These are phyloP conservation scores for Alternaria sp. DNA, from an alignment of 2,329 filamentous ascomycete species.

Conservation along the genomic window DNA sequence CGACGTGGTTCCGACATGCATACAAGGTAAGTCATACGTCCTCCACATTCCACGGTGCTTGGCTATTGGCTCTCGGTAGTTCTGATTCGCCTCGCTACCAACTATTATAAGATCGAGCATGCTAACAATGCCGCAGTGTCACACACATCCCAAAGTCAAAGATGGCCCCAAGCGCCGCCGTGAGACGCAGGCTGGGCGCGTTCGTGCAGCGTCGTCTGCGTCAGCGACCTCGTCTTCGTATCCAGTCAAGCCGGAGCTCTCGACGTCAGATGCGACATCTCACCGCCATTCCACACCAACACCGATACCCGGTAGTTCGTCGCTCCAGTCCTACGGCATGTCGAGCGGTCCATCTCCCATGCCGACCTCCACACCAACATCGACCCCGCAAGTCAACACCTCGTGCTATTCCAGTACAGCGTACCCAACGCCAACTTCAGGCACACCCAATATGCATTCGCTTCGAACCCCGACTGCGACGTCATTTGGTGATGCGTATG, in stretches of 20 bases:
- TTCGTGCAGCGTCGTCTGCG: constrained; percentile 44
- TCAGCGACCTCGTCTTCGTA: constrained; percentile 45
- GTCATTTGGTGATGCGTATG: constrained; percentile 19
- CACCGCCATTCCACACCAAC: constrained; percentile 42
- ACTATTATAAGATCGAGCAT: constrained; percentile 19
- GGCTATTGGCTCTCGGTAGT: constrained; percentile 5
- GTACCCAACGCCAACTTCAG: constrained; percentile 34
- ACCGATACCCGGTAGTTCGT: constrained; percentile 29
- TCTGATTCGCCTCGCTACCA: constrained; percentile 4
- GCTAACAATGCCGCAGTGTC: constrained; percentile 45
- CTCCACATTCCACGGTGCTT: constrained; percentile 11
- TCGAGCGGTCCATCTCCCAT: constrained; percentile 20
- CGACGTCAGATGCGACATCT: constrained; percentile 26
- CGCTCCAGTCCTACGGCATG: constrained; percentile 34
- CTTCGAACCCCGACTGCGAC: constrained; percentile 28
- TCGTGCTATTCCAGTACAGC: constrained; percentile 28
- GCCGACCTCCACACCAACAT: constrained; percentile 29
- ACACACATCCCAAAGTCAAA: constrained; percentile 53
- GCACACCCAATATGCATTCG: constrained; percentile 28
- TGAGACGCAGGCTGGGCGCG: constrained; percentile 47
- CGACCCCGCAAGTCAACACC: constrained; percentile 25
- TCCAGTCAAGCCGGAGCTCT: constrained; percentile 37
- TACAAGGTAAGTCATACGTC: constrained; percentile 69
- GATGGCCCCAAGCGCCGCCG: constrained; percentile 51
- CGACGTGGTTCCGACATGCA: constrained; percentile 87